A percentile compares a stretch with the other conserved stretches of the same genome.
phyloP scores from a whole-genome alignment of 2,329 filamentous ascomycete species.

The Lecanosticta acicola region DNA sequence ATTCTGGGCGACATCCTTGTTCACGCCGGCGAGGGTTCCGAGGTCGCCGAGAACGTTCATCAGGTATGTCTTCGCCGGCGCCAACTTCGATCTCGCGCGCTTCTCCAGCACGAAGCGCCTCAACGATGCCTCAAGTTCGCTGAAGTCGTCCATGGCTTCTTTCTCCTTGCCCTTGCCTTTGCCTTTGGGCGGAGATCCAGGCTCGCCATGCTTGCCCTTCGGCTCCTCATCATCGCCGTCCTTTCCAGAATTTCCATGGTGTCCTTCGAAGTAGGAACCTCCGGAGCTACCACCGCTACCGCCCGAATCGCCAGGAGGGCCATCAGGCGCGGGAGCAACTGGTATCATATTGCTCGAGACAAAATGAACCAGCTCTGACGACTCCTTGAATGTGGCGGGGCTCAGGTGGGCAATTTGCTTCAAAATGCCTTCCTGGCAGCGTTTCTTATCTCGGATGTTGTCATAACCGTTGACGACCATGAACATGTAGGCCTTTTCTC shows the following conservation, averaged over 20 bases:
- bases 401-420: conserved; percentile 86
- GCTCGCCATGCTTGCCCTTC: conserved; percentile 47
- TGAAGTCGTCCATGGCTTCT: conserved; percentile 84
- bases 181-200: conserved; percentile 38
- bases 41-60: conserved; percentile 89
- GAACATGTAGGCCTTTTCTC: conserved; percentile 97
- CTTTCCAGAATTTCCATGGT: conserved; percentile 28
- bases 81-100: conserved; percentile 87
- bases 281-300: conserved; percentile 29
- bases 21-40: conserved; percentile 74
- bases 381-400: conserved; percentile 87
- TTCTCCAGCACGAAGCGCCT: conserved; percentile 94
- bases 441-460: conserved; percentile 81
- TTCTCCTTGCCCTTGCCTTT: conserved; percentile 74
- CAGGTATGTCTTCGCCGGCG: conserved; percentile 90
- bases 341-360: conserved; percentile 96
- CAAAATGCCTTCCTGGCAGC: conserved; percentile 87
- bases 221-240: conserved; percentile 51
- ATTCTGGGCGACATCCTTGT: conserved; percentile 75
- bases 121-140: conserved; percentile 79
- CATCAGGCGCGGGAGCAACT: conserved; percentile 55
- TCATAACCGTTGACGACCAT: conserved; percentile 98
- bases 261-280: conserved; percentile 35
- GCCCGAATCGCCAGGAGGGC: conserved; percentile 40
- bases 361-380: conserved; percentile 89